Base-by-base conservation (phyloP, 2,329 filamentous ascomycete genomes). In the Xylariaceae sp. region DNA sequence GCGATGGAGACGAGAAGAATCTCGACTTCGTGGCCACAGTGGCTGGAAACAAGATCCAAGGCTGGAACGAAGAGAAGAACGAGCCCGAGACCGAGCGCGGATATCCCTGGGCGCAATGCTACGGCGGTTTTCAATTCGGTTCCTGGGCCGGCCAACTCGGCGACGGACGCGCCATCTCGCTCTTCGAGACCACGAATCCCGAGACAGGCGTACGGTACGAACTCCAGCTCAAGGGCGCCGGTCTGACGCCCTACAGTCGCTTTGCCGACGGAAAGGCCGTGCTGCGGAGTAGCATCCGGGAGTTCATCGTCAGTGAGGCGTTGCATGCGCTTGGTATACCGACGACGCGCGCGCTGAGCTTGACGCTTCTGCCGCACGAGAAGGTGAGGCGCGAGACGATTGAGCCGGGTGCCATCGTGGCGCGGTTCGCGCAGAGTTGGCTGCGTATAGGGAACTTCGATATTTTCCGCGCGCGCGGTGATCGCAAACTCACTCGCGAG, bases 31-130 rank as follows among this genome's bases (percentile, higher is more conserved):
- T 83, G 62, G 80, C 88, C 61, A 80, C 91, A 0, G 88, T 95
- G 5, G 85, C 89, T 0, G 94, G 94, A 2, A 96, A 94, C 72
- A 87, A 85, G 70, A 82, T 97, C 11, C 84, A 89, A 58, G 93
- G 92, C 53, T 89, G 88, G 84, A 83, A 91, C 64, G 83, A 88
- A 60, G 81, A 85, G 59, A 80, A 79, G 65, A 72, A 77, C 23
- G 77, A 85, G 60, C 88, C 88, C 18, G 86, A 94, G 51, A 97
- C 99, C 72, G 77, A 85, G 59, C 88, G 89, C 17, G 86, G 94
- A 49, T 99, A 99, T 72, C 93, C 94, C 0, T 99, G 94, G 94
- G 92, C 94, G 37, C 94, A 99, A 76, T 97, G 94, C 76, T 99
- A 99, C 73, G 94, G 94, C 59, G 93, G 93, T 58, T 85, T 82